These are phyloP conservation scores for Clavariopsis aquatica DNA, from an alignment of 495 filamentous ascomycete genomes.

Conservation along the genomic window DNA sequence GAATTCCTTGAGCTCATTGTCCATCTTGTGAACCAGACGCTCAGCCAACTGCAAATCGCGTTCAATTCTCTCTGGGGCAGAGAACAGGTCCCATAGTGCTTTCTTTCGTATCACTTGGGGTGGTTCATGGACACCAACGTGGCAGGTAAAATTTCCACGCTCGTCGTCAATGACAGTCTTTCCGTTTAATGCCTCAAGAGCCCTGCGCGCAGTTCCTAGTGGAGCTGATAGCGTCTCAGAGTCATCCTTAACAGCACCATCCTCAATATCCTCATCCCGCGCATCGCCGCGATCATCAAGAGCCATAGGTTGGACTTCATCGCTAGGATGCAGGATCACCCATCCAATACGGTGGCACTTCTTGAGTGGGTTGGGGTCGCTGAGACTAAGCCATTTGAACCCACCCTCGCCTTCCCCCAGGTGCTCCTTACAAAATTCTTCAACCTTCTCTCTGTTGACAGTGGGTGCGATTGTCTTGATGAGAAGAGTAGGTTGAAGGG, in stretches of 20 bases:
- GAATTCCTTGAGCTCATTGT: conserved; percentile 68
- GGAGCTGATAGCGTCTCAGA: conserved; percentile 41
- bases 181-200: conserved; percentile 88
- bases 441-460: conserved; percentile 90
- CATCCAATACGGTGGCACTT: conserved; percentile 97
- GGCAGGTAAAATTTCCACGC: conserved; percentile 93
- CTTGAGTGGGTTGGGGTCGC: conserved; percentile 95
- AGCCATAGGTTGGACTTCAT: conserved; percentile 57
- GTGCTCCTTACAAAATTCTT: conserved; percentile 89
- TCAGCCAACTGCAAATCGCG: conserved; percentile 78
- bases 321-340: conserved; percentile 87
- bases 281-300: conserved; percentile 64
- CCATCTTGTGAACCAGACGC: conserved; percentile 74
- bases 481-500: conserved; percentile 83
- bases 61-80: conserved; percentile 81
- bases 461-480: conserved; percentile 98
- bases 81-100: conserved; percentile 94
- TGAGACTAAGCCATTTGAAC: conserved; percentile 87
- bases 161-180: conserved; percentile 93
- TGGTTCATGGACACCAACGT: conserved; percentile 93
- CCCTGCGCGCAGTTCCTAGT: conserved; percentile 69
- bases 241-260: conserved; percentile 55
- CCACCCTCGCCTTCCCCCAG: conserved; percentile 82
- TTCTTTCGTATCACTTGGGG: conserved; percentile 87
- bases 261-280: conserved; percentile 64